Base-by-base conservation (phyloP, 495 filamentous ascomycete species). In the Penicillium canescens region DNA sequence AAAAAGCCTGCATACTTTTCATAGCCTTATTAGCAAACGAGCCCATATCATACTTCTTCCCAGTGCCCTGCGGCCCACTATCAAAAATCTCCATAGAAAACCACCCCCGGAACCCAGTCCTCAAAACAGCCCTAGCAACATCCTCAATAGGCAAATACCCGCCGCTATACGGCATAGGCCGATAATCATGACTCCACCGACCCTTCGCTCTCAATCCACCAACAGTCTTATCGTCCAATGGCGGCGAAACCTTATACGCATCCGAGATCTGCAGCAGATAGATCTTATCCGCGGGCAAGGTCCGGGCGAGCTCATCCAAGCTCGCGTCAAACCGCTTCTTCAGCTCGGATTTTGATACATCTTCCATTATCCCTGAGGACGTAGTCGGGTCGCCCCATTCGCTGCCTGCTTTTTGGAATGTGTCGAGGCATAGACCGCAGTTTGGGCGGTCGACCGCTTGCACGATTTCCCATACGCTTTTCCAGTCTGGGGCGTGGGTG, bases 41-140 rank as follows among this genome's bases (percentile, higher is more conserved):
- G 1, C 65, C 62, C 70, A 90, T 68, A 39, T 89, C 78, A 57
- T 85, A 82, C 28, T 82, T 73, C 61, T 77, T 79, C 34, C 78
- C 82, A 42, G 80, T 79, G 1, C 83, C 81, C 37, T 83, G 72
- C 11, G 75, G 69, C 5, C 82, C 83, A 16, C 78, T 74, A 73
- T 93, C 87, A 73, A 92, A 92, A 7, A 90, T 82, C 71, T 93
- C 89, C 52, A 89, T 81, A 2, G 83, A 86, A 40, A 91, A 84
- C 82, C 85, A 91, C 0, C 85, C 85, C 46, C 80, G 69, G 46
- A 87, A 91, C 4, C 89, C 88, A 2, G 89, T 92, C 48, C 61
- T 69, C 35, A 91, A 62, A 13, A 93, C 87, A 9, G 86, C 88
- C 49, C 73, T 75, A 0, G 84, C 71, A 38, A 92, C 81, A 36